Evolutionary conservation across 768 basidiomycete genomes (phyloP), one percentile per base, ranked within the genome.

Genomic region (Naganishia vaughanmartiniae): DNA sequence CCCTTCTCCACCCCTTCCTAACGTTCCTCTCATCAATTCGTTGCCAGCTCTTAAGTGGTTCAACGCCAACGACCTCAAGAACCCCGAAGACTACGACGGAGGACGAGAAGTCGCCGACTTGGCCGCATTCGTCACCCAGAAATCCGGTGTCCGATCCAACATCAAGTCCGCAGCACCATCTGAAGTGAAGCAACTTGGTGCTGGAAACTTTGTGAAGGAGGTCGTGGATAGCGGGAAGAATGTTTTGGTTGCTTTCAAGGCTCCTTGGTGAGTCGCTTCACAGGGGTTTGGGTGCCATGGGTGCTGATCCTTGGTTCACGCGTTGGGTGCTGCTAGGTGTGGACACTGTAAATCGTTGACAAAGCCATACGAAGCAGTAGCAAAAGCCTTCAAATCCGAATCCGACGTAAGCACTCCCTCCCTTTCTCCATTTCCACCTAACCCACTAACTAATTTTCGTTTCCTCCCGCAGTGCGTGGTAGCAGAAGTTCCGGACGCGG

Each of bases 301-400:
- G 17, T 42, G 42, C 42, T 42, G 42, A 42, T 42, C 48, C 19
- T 21, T 54, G 30, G 15, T 2, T 4, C 24, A 28, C 33, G 30
- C n/a, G 45, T 12, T 54, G 42, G 54, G 39, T 65, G 65, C 24
- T 42, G 57, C 39, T 45, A 34, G 65, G 92, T 94, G 94, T 74
- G 92, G 93, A 34, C 93, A 98, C 84, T 97, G 95, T 87, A 97
- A 97, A 84, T 85, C 72, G 73, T 80, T 96, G 81, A 94, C 94
- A 81, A 93, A 93, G 24, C 84, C 85, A 36, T 93, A 90, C 77
- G 93, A 94, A 80, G 85, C 90, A 80, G 88, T 93, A 53, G 93
- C 93, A 36, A 81, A 83, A 63, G 87, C 87, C 69, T 97, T 96
- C 85, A 85, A 87, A 72, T 78, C 86, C 34, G 95, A 97, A 81